Base-by-base conservation (phyloP, 371 early-diverging fungal species). In the Mucor plumbeus region DNA sequence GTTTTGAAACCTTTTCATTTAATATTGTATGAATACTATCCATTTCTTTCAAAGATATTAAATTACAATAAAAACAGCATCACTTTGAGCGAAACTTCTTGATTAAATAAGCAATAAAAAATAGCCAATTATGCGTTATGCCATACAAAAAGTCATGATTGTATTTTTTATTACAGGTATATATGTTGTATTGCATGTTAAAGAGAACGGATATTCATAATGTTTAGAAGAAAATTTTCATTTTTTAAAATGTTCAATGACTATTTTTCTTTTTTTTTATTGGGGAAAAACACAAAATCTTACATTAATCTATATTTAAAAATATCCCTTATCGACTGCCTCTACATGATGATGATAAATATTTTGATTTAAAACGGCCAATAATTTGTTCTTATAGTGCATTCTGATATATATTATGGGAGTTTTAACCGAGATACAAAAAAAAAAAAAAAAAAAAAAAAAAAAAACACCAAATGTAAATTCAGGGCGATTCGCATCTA, bases 21-120 rank as follows among this genome's bases (percentile, higher is more conserved):
- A 19, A 31, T 7, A 1, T 11, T 38, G 38, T 11, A 5, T 26
- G 10, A 13, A 50, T 50, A 11, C 26, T 50, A 11, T 10, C 11
- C 50, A 50, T 50, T 38, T 38, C 38, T 38, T 7, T 38, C 4
- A 38, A 10, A 11, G 26, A 31, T 11, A 17, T 44, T n/a, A 44
- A n/a, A 44, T 17, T n/a, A 8, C n/a, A 31, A 50, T 10, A 11
- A 50, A 50, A 50, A 26, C 11, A 11, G 4, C 50, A 10, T 21
- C 21, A 14, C 2, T 0, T 26, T 21, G 48, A 48, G 1, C 9
- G 9, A 10, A 50, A 50, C 21, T 5, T 26, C 19, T 19, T 13
- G 50, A 21, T 63, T 63, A 36, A 33, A 34, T 40, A 63, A 39
- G 35, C 38, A 40, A 63, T 8, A 55, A 40, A 40, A 31, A 14